A percentile compares a stretch with the other conserved stretches of the same genome.
Evolutionary conservation across 2,329 filamentous ascomycete species (phyloP).

Genomic region (Trichoderma cornu-damae): DNA sequence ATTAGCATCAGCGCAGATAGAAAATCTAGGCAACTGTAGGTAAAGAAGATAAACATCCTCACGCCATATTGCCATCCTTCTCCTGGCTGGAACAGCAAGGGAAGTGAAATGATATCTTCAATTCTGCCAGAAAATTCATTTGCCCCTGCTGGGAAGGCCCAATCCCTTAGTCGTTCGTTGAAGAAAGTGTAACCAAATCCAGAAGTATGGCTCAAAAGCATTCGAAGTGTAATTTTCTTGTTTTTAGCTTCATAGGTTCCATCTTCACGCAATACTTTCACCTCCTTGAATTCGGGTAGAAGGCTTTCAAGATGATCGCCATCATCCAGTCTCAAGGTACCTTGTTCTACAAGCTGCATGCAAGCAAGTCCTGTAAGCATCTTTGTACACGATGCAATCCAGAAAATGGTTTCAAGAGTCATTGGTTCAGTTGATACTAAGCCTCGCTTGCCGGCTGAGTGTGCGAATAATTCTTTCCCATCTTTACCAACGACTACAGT

Average conservation of each 20-base stretch:
- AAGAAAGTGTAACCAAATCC: conserved; percentile 7
- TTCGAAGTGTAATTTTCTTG: conserved; percentile 1
- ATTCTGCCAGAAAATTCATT: conserved; percentile 1
- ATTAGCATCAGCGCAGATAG: not conserved
- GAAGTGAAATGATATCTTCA: not conserved
- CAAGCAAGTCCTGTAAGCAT: conserved; percentile 7
- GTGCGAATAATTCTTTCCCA: conserved; percentile 2
- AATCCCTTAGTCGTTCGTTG: not conserved
- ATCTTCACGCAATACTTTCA: conserved; percentile 6
- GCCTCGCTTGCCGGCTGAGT: conserved; percentile 1
- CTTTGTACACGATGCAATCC: conserved; percentile 10
- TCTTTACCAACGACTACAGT: conserved; percentile 2
- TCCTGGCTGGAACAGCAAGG: conserved; percentile 5
- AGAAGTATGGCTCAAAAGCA: conserved; percentile 7
- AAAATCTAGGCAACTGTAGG: not conserved
- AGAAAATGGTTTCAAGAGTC: not conserved
- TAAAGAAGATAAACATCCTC: not conserved
- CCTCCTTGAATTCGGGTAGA: not conserved
- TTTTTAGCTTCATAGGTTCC: not conserved
- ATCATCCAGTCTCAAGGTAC: not conserved
- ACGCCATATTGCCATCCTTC: conserved; percentile 7
- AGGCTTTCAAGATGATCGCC: not conserved
- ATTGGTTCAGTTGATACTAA: not conserved
- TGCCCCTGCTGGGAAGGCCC: not conserved
- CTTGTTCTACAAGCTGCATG: conserved; percentile 12